Conservation (phyloP, 495 filamentous ascomycete species). For the Podospora bellae-mahoneyi region DNA sequence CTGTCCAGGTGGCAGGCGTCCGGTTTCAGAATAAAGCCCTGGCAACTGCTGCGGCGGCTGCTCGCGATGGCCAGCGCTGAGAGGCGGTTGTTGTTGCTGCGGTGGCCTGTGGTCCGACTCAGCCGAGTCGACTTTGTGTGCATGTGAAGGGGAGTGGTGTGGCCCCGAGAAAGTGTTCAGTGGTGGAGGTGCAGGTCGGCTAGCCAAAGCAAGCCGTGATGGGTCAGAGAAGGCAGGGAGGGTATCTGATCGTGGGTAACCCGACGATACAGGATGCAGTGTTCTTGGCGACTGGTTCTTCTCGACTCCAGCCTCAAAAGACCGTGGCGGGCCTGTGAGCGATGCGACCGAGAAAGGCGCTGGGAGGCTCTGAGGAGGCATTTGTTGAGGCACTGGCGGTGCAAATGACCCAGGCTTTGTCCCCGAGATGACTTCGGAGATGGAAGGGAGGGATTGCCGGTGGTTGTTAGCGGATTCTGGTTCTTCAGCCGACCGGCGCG, state of each 20-base stretch:
- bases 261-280: constrained; percentile 29
- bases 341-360: constrained; percentile 33
- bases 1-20: constrained; percentile 40
- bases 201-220: constrained; percentile 27
- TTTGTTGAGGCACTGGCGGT: constrained; percentile 30
- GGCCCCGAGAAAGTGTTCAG: constrained; percentile 31
- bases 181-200: constrained; percentile 32
- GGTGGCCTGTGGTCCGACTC: constrained; percentile 30
- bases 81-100: constrained; percentile 28
- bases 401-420: constrained; percentile 35
- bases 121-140: constrained; percentile 14
- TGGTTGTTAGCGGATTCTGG: constrained; percentile 37
- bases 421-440: constrained; percentile 47
- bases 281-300: constrained; percentile 37
- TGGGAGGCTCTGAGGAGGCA: constrained; percentile 28
- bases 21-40: constrained; percentile 37
- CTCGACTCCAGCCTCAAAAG: constrained; percentile 29
- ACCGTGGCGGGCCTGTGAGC: constrained; percentile 17
- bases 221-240: constrained; percentile 37
- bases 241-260: constrained; percentile 30
- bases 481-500: constrained; percentile 42
- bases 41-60: constrained; percentile 31
- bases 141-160: constrained; percentile 31
- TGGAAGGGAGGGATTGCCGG: constrained; percentile 48
- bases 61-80: constrained; percentile 28